These are phyloP conservation scores for Vairimorpha apis DNA, from an alignment of 371 early-diverging fungal genomes.

Conservation along the genomic window DNA sequence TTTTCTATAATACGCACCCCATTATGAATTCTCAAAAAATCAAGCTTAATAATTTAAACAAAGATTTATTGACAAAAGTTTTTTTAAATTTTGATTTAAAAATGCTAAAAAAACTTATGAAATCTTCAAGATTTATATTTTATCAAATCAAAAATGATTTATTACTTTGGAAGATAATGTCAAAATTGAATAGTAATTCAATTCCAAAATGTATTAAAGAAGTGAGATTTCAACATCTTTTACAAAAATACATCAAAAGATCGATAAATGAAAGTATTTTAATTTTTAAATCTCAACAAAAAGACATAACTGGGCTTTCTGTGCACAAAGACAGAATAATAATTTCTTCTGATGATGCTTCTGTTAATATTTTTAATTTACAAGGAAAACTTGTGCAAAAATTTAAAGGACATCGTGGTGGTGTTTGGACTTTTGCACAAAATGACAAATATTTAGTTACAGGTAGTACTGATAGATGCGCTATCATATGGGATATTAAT, in stretches of 20 bases:
- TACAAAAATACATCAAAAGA: slow-evolving; percentile 27
- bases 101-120: slow-evolving; percentile 47
- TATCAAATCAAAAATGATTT: slow-evolving; percentile 36
- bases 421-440: slow-evolving; percentile 90
- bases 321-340: slow-evolving; percentile 26
- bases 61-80: slow-evolving; percentile 37
- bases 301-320: slow-evolving; percentile 44
- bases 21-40: no score
- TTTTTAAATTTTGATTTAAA: slow-evolving; percentile 28
- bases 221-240: slow-evolving; percentile 37
- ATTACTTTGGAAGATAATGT: slow-evolving; percentile 44
- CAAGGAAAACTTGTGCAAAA: slow-evolving; percentile 66
- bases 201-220: slow-evolving; percentile 35
- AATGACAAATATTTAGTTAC: slow-evolving; percentile 76
- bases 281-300: slow-evolving; percentile 47
- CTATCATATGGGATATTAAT: slow-evolving; percentile 86
- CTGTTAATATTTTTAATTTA: slow-evolving; percentile 51
- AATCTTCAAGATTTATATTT: slow-evolving; percentile 22
- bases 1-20: no score
- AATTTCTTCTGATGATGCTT: slow-evolving; percentile 55
- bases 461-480: slow-evolving; percentile 90
- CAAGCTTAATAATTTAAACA: slow-evolving; percentile 6
- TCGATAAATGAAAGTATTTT: slow-evolving; percentile 12
- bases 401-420: slow-evolving; percentile 84
- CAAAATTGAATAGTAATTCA: not conserved